Conservation (phyloP, 2,329 filamentous ascomycete species). For the Rutstroemia sp. region DNA sequence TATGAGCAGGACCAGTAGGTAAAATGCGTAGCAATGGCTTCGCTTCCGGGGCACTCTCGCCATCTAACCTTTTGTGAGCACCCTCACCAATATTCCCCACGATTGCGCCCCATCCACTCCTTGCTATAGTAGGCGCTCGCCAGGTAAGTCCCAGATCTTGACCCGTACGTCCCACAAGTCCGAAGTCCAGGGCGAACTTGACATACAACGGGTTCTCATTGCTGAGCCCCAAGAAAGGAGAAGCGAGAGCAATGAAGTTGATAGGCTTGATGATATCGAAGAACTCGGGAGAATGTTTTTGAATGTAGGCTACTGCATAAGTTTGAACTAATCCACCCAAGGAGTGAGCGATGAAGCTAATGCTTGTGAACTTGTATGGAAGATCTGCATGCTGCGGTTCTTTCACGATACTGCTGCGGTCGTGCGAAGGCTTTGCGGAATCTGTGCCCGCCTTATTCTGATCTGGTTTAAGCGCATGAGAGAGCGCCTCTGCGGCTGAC, state of each 20-base stretch:
- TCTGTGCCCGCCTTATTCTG: conserved; percentile 33
- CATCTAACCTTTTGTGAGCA: conserved; percentile 51
- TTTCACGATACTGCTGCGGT: conserved; percentile 53
- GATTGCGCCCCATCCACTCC: conserved; percentile 82
- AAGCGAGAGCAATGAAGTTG: conserved; percentile 84
- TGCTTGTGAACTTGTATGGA: conserved; percentile 81
- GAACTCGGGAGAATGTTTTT: conserved; percentile 89
- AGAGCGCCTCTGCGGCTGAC: conserved; percentile 36
- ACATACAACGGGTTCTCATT: conserved; percentile 98
- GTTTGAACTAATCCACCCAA: conserved; percentile 85
- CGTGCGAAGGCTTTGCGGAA: conserved; percentile 45
- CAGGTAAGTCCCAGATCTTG: conserved; percentile 93
- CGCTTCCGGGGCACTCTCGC: conserved; percentile 63
- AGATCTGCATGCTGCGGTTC: conserved; percentile 36
- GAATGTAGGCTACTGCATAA: conserved; percentile 92
- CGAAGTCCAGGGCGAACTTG: conserved; percentile 94
- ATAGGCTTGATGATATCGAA: conserved; percentile 79
- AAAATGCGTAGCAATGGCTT: conserved; percentile 86
- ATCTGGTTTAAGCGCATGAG: conserved; percentile 33
- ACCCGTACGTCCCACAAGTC: conserved; percentile 89
- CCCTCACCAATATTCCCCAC: conserved; percentile 73
- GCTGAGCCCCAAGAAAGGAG: conserved; percentile 83
- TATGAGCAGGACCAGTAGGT: conserved; percentile 84
- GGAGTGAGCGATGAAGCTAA: conserved; percentile 91
- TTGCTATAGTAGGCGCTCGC: conserved; percentile 78